Base-by-base conservation (phyloP, 1,284 basidiomycete species). In the Tremellales sp. region DNA sequence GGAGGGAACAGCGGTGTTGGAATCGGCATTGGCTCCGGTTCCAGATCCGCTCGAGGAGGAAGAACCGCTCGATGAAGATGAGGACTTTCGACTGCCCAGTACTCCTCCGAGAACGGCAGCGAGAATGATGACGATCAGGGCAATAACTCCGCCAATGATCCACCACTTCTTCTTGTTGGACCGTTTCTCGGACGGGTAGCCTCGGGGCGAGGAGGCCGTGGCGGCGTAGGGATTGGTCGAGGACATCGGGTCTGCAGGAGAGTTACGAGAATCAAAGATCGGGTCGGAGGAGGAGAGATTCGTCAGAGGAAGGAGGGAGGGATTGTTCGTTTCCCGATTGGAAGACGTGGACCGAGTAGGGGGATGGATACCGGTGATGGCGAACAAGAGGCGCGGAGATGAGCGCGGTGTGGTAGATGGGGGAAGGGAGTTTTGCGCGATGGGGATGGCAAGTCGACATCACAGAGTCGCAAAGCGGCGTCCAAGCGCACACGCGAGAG, bases 71-170 rank as follows among this genome's bases (percentile, higher is more conserved):
- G 37, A 14, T 9, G 37, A 39, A 8, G 37, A 39, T 22, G 37
- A 25, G 7, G 37, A 39, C 19, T 39, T 39, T 14, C 81, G 77
- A 34, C 75, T 75, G 18, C 86, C 87, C 31, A 92, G 62, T 27
- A 90, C 80, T 63, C 83, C 85, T 45, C 86, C 89, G 41, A 92
- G 73, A 22, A 91, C 85, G 40, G 83, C 87, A 45, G 75, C 87
- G 53, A 82, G 70, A 59, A 90, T 82, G 58, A 88, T 77, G 48
- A 82, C 61, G 53, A 88, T 70, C 40, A 79, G 65, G 45, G 86
- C 43, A 34, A 74, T 42, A 22, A 61, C 58, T 3, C 61, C 42
- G 51, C 62, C 70, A 46, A 71, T 66, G 64, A 68, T 71, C 24
- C 68, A 60, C 58, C 68, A 69, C 60, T 67, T 70, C 48, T 64